These are phyloP conservation scores for Myxozyma neotropica DNA, from an alignment of 805 yeast genomes.

Conservation along the genomic window DNA sequence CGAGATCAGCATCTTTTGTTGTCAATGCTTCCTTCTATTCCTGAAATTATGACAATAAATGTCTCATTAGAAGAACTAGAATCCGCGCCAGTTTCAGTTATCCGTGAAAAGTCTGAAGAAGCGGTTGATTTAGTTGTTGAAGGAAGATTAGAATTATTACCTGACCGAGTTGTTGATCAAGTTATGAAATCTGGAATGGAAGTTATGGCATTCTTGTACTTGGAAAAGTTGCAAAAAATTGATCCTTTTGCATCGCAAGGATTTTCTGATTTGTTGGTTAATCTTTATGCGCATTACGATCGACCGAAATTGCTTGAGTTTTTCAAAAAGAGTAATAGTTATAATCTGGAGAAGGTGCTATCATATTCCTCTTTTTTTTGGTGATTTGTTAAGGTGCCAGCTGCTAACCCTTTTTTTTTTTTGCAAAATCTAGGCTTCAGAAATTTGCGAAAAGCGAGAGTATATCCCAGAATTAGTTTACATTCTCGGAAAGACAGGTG, in stretches of 20 bases:
- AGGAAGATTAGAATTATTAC: slow-evolving; percentile 65
- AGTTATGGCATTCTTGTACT: slow-evolving; percentile 62
- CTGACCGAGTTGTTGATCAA: slow-evolving; percentile 53
- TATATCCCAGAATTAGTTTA: slow-evolving; percentile 75
- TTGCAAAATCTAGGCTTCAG: slow-evolving; percentile 53
- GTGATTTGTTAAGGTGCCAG: neutral
- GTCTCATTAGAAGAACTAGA: slow-evolving; percentile 47
- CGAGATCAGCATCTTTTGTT: slow-evolving; percentile 58
- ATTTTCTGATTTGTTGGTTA: slow-evolving; percentile 69
- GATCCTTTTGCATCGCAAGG: slow-evolving; percentile 60
- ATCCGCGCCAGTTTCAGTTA: slow-evolving; percentile 47
- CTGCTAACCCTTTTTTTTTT: neutral
- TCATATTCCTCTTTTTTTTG: too few relatives aligned
- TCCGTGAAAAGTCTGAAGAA: slow-evolving; percentile 48
- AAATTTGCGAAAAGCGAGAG: slow-evolving; percentile 57
- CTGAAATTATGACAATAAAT: slow-evolving; percentile 44
- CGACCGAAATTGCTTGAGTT: slow-evolving; percentile 59
- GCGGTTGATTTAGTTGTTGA: slow-evolving; percentile 60
- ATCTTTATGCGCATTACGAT: slow-evolving; percentile 65
- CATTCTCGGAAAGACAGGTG: slow-evolving; percentile 80
- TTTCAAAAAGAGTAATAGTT: slow-evolving; percentile 56
- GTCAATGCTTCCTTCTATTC: slow-evolving; percentile 28
- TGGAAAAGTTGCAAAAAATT: slow-evolving; percentile 57
- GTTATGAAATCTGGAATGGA: slow-evolving; percentile 37
- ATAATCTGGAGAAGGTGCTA: slow-evolving; percentile 55